phyloP scores from a whole-genome alignment of 805 yeast genomes.

The Sugiyamaella smithiae region DNA sequence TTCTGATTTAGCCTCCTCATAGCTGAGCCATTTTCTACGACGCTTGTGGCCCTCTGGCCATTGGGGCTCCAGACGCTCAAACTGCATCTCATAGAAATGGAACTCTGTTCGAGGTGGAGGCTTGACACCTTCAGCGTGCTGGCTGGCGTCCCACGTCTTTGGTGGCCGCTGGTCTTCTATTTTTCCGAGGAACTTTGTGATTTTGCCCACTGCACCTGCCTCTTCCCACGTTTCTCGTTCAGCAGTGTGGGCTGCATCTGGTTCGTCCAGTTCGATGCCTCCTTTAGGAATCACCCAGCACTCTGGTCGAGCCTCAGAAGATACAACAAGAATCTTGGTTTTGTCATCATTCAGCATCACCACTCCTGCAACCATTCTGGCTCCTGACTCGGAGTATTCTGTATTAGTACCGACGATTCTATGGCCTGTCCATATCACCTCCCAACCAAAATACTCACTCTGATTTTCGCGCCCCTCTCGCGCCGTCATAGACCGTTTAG shows the following conservation, averaged over 20 bases:
- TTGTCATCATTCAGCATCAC: slow-evolving; percentile 60
- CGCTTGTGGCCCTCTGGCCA: slow-evolving; percentile 79
- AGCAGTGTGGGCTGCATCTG: slow-evolving; percentile 53
- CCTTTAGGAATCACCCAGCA: slow-evolving; percentile 95
- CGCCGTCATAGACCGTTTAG: slow-evolving; percentile 10
- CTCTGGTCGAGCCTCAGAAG: slow-evolving; percentile 64
- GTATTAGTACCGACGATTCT: not conserved
- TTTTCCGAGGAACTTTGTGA: slow-evolving; percentile 55
- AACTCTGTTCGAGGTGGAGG: slow-evolving; percentile 76
- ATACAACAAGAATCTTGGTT: slow-evolving; percentile 69
- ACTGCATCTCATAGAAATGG: slow-evolving; percentile 76
- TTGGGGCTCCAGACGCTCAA: slow-evolving; percentile 50
- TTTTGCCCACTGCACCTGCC: slow-evolving; percentile 78
- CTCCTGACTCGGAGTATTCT: slow-evolving; percentile 59
- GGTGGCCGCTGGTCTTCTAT: slow-evolving; percentile 61
- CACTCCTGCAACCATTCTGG: slow-evolving; percentile 92
- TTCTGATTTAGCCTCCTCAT: slow-evolving; percentile 32
- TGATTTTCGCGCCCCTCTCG: slow-evolving; percentile 24
- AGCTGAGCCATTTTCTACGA: slow-evolving; percentile 65
- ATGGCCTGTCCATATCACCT: not conserved
- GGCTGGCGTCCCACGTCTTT: slow-evolving; percentile 39
- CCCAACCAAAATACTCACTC: slow-evolving; percentile 7
- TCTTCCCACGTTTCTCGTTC: slow-evolving; percentile 97
- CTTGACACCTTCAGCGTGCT: slow-evolving; percentile 19
- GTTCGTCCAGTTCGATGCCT: slow-evolving; percentile 83